Evolutionary conservation across 441 rosid species (phyloP).

Genomic region (Pelargonium fulgidum): DNA sequence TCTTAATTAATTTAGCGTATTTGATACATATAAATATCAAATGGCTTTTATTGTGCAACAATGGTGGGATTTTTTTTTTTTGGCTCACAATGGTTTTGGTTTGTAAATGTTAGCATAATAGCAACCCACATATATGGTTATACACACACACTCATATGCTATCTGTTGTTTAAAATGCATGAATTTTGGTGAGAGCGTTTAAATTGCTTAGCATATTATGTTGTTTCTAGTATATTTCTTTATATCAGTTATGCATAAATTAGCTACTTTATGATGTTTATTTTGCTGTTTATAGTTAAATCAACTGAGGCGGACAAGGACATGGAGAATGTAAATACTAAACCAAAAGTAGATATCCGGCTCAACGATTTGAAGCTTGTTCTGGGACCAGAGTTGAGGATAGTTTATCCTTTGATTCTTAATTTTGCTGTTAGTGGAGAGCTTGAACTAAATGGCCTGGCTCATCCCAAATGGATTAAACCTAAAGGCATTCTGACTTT

Average conservation of each 20-base stretch:
- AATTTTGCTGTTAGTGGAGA: slow-evolving; percentile 93
- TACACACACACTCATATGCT: too few species aligned
- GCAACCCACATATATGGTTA: too few species aligned
- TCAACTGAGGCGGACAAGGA: slow-evolving; percentile 67
- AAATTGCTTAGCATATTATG: too few species aligned
- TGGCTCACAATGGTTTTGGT: too few species aligned
- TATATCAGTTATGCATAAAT: not conserved
- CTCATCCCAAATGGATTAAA: slow-evolving; percentile 85
- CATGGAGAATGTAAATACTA: slow-evolving; percentile 55
- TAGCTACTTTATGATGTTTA: slow-evolving; percentile 15
- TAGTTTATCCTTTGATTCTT: slow-evolving; percentile 89
- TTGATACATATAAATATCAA: too few species aligned
- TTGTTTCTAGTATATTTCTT: not conserved
- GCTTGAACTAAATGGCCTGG: slow-evolving; percentile 82
- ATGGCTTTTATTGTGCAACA: too few species aligned
- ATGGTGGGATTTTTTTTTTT: too few species aligned
- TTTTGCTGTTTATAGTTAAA: slow-evolving; percentile 45
- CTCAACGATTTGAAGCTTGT: slow-evolving; percentile 87
- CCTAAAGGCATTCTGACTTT: slow-evolving; percentile 83
- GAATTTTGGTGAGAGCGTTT: too few species aligned
- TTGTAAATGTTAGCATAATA: too few species aligned
- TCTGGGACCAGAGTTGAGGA: slow-evolving; percentile 90
- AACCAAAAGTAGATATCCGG: slow-evolving; percentile 80
- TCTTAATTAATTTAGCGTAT: too few species aligned
- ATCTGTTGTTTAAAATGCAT: too few species aligned